phyloP scores from a whole-genome alignment of 805 yeast genomes.

The Nakazawaea laoshanensis region DNA sequence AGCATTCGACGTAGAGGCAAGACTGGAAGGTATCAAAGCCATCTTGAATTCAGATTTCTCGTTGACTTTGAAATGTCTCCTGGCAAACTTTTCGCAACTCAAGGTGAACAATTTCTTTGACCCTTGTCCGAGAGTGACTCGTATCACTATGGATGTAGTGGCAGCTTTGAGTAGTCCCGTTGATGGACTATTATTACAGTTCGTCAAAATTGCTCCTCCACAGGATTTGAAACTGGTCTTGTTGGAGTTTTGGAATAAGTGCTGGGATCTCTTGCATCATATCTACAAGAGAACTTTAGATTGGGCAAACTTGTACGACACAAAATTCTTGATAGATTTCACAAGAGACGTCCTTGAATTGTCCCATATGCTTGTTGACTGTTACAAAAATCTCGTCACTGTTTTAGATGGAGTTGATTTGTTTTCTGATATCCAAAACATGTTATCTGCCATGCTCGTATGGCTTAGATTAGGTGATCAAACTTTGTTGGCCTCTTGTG shows the following conservation, averaged over 20 bases:
- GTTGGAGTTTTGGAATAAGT: conserved; percentile 49
- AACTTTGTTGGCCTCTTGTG: conserved; percentile 66
- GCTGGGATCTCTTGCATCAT: conserved; percentile 69
- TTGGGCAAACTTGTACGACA: conserved; percentile 67
- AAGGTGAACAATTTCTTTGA: conserved; percentile 46
- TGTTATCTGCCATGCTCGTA: conserved; percentile 60
- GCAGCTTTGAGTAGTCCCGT: conserved; percentile 59
- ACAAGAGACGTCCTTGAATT: conserved; percentile 82
- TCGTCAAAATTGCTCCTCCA: conserved; percentile 12
- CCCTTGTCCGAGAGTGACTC: conserved; percentile 68
- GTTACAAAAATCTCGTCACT: conserved; percentile 43
- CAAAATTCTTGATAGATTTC: conserved; percentile 59
- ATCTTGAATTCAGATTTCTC: conserved; percentile 35
- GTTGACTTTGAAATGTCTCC: conserved; percentile 12
- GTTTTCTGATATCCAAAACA: conserved; percentile 47
- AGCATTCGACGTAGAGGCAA: conserved; percentile 70
- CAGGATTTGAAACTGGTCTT: conserved; percentile 16
- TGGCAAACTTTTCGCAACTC: conserved; percentile 31
- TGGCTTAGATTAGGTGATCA: conserved; percentile 82
- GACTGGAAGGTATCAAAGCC: conserved; percentile 64
- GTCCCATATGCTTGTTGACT: conserved; percentile 58
- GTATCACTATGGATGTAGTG: conserved; percentile 67
- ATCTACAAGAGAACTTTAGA: conserved; percentile 56
- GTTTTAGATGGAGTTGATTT: conserved; percentile 27
- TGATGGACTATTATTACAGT: conserved; percentile 37